A percentile compares a stretch with the other conserved stretches of the same genome.
Conservation (phyloP, 2,329 filamentous ascomycete species). For the Claviceps digitariae region DNA sequence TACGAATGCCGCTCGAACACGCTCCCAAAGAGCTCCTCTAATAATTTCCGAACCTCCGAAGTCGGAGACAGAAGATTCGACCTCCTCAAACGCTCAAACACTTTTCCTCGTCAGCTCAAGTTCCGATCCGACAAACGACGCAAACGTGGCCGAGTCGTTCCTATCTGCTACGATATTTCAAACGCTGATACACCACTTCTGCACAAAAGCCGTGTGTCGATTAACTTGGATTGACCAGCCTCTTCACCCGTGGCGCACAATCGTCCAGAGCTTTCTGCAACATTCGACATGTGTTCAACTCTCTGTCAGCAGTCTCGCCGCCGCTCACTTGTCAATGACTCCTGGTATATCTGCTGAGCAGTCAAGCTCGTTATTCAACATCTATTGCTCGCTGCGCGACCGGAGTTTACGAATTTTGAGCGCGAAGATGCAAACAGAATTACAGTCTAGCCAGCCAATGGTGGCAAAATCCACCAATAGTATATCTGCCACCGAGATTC, state of each 20-base stretch:
- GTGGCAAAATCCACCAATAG: neutral
- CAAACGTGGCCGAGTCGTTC: neutral
- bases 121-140: neutral
- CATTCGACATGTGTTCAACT: conserved; percentile 9
- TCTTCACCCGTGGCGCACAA: conserved; percentile 9
- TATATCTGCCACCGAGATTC: neutral
- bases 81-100: neutral
- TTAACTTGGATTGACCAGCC: conserved; percentile 12
- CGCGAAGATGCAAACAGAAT: conserved; percentile 1
- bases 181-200: conserved; percentile 10
- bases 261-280: conserved; percentile 5
- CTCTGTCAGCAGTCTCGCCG: conserved; percentile 5
- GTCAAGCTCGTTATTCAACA: neutral
- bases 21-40: neutral
- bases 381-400: conserved; percentile 4
- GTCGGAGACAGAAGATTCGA: neutral
- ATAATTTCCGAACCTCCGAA: neutral
- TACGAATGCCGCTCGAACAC: neutral
- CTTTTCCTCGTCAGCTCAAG: neutral
- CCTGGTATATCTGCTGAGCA: neutral
- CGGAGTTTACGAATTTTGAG: conserved; percentile 1
- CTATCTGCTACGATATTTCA: conserved; percentile 6
- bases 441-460: neutral
- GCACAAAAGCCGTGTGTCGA: conserved; percentile 8
- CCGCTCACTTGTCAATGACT: conserved; percentile 6